phyloP scores from a whole-genome alignment of 306 rosid species.

The Cajanus cajan region DNA sequence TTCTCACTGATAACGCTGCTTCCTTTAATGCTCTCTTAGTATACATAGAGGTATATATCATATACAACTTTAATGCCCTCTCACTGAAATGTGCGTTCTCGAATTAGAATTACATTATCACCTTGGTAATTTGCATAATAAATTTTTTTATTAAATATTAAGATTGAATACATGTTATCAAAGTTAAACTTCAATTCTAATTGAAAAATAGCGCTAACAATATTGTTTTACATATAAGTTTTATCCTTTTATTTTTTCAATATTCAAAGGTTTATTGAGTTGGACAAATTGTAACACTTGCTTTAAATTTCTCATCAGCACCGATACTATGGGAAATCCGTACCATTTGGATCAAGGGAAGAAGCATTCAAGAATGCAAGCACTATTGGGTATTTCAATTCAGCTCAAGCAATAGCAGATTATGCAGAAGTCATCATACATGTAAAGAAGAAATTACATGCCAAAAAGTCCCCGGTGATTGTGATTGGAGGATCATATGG shows the following conservation, averaged over 20 bases:
- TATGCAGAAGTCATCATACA: constrained; percentile 60
- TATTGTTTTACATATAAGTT: too few relatives aligned
- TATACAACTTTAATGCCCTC: background rate
- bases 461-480: constrained; percentile 59
- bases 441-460: constrained; percentile 42
- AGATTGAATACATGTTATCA: too few relatives aligned
- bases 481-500: constrained; percentile 86
- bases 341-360: constrained; percentile 67
- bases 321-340: constrained; percentile 70
- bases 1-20: constrained; percentile 59
- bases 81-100: too few relatives aligned
- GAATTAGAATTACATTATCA: too few relatives aligned
- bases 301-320: constrained; percentile 42
- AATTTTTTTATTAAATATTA: background rate
- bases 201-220: too few relatives aligned
- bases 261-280: background rate
- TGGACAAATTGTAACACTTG: background rate
- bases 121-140: too few relatives aligned
- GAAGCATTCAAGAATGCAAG: constrained; percentile 62
- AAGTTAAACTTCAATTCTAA: too few relatives aligned
- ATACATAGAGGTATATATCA: constrained; percentile 57
- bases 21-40: constrained; percentile 61
- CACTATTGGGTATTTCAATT: constrained; percentile 68
- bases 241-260: too few relatives aligned
- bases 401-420: constrained; percentile 80